phyloP scores from a whole-genome alignment of 2,329 filamentous ascomycete genomes.

The Pseudogymnoascus sp. region DNA sequence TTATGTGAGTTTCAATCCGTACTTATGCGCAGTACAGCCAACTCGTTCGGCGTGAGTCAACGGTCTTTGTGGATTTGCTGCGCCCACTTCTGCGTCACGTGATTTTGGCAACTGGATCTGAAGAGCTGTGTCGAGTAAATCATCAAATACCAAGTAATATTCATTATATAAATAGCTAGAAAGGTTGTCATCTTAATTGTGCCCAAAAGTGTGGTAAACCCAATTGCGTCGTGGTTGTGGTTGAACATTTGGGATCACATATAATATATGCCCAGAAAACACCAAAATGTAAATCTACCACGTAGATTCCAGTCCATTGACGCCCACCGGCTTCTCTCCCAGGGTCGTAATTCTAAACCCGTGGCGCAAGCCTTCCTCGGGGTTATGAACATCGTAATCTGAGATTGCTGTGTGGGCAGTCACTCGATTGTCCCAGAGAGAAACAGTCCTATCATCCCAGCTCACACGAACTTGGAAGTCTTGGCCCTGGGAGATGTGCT shows the following conservation, averaged over 20 bases:
- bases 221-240: background rate
- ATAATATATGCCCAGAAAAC: background rate
- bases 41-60: background rate
- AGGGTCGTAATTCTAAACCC: slow-evolving; percentile 36
- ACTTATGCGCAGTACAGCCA: background rate
- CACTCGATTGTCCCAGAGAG: slow-evolving; percentile 69
- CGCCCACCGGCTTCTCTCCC: slow-evolving; percentile 33
- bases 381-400: slow-evolving; percentile 36
- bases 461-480: slow-evolving; percentile 67
- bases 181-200: background rate
- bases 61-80: background rate
- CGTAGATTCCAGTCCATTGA: slow-evolving; percentile 32
- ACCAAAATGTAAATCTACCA: slow-evolving; percentile 24
- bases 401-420: slow-evolving; percentile 39
- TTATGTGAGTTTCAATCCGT: background rate
- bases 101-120: background rate
- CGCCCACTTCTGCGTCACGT: background rate
- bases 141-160: background rate
- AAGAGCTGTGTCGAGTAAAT: background rate
- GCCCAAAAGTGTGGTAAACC: background rate
- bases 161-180: background rate
- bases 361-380: slow-evolving; percentile 35
- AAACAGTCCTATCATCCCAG: slow-evolving; percentile 69
- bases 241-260: background rate
- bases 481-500: slow-evolving; percentile 63